These are phyloP conservation scores for Spergularia marina DNA, from an alignment of 148 eudicot species.

Conservation along the genomic window DNA sequence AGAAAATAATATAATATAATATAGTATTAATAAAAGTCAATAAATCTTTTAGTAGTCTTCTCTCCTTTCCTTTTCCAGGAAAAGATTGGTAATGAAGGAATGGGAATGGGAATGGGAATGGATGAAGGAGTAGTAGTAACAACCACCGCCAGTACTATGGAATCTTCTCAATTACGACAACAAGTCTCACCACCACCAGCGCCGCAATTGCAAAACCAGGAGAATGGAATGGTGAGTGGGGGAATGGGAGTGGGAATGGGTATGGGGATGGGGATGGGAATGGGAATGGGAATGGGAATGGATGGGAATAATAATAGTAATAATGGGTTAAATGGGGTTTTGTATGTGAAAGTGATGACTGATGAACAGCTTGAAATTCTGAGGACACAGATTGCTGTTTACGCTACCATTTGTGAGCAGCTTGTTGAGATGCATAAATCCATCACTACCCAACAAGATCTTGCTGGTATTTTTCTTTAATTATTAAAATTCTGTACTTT, in stretches of 20 bases:
- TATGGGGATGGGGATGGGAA: not conserved
- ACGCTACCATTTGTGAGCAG: slow-evolving; percentile 78
- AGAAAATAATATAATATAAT: not conserved
- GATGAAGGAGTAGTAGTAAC: not conserved
- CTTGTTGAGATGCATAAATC: slow-evolving; percentile 86
- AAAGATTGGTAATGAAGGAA: too few species aligned
- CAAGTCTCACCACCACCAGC: not conserved
- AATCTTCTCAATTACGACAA: slow-evolving; percentile 11
- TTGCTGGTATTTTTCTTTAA: slow-evolving; percentile 44
- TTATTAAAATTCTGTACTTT: not conserved
- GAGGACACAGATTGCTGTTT: slow-evolving; percentile 81
- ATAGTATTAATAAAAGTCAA: not conserved
- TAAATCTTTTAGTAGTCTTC: not conserved
- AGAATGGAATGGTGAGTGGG: slow-evolving; percentile 10
- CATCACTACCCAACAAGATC: slow-evolving; percentile 69
- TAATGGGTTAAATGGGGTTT: slow-evolving; percentile 32
- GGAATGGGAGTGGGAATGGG: not conserved
- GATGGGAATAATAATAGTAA: not conserved
- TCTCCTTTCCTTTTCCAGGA: too few species aligned
- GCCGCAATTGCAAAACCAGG: not conserved
- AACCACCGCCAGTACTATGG: slow-evolving; percentile 9
- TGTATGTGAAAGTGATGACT: slow-evolving; percentile 82
- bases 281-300: slow-evolving; percentile 5
- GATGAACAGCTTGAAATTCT: slow-evolving; percentile 86
- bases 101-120: too few species aligned